Conservation (phyloP, 148 eudicot genomes). For the Rhododendron ovatum region DNA sequence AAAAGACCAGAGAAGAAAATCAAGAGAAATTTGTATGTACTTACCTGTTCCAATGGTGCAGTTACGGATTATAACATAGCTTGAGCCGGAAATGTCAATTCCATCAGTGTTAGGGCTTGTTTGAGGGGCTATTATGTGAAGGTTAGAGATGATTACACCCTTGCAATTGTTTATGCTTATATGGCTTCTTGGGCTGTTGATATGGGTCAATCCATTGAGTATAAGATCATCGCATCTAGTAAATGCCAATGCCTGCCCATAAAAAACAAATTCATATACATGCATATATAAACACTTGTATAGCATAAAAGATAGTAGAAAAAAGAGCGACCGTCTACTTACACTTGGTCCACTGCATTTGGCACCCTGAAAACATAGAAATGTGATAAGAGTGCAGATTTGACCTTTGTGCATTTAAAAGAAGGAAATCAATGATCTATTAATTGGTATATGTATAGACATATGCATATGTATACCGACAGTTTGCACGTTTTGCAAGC, state of each 20-base stretch:
- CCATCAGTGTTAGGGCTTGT: constrained; percentile 55
- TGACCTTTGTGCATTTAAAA: neutral
- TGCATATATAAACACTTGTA: neutral
- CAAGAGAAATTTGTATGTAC: neutral
- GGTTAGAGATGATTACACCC: constrained; percentile 27
- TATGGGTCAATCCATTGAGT: constrained; percentile 37
- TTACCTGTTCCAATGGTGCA: constrained; percentile 38
- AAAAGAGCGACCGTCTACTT: constrained; percentile 6
- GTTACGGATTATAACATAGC: constrained; percentile 21
- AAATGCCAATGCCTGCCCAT: constrained; percentile 38
- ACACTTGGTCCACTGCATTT: constrained; percentile 33
- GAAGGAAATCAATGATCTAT: neutral
- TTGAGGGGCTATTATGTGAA: constrained; percentile 30
- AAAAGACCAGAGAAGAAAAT: neutral
- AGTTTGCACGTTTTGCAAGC: constrained; percentile 13
- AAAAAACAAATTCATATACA: neutral
- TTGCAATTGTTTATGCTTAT: constrained; percentile 27
- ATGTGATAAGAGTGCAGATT: neutral
- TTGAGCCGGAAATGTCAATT: constrained; percentile 34
- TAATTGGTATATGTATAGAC: neutral
- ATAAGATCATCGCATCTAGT: constrained; percentile 31
- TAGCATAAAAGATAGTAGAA: neutral
- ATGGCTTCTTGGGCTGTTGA: constrained; percentile 45
- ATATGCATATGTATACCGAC: constrained; percentile 1
- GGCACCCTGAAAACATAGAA: constrained; percentile 21